Evolutionary conservation across 306 rosid species (phyloP), one percentile per base, ranked within the genome.

Genomic region (Dalbergia oliveri): DNA sequence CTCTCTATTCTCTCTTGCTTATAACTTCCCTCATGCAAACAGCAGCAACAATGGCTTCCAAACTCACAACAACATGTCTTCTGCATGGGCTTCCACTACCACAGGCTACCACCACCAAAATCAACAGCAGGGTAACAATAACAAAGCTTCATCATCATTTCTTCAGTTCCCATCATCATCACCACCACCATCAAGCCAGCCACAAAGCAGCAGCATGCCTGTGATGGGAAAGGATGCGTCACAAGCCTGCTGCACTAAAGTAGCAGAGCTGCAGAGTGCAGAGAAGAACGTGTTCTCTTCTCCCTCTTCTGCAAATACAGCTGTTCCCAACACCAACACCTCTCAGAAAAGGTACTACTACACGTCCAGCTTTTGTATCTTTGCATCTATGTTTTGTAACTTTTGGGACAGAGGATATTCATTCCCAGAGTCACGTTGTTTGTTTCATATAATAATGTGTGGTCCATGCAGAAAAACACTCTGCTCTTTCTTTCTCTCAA

Each of bases 291-390:
- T 81, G 23, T 85, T 72, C 77, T 86, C 89, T 35, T 78, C 86
- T 33, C 75, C 89, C 72, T 82, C 94, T 81, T 69, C 95, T 88
- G 93, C 87, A 45, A 88, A 86, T 31, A 82, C 96, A 89, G 92
- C 97, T 91, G 92, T 89, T 64, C 81, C 89, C 76, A 91, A 91
- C 92, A 93, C 68, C 66, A 91, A 91, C 92, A 93, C 68, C 66
- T 91, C 98, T 87, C 99, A 95, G 92, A 93, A 95, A 91, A 93
- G 99, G 99, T 95, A 12, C 75, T 95, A 12, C 75, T 13, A 4
- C 19, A 1, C 58, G 6, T 26, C 10, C 47, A 72, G 47, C 86
- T 79, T 78, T 75, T 77, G 70, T 34, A 44, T 77, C 76, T 75
- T 56, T 61, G 62, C 69, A 34, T 63, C 44, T 16, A 16, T 43